Base-by-base conservation (phyloP, 345 rosid genomes). In the Brassica carinata region DNA sequence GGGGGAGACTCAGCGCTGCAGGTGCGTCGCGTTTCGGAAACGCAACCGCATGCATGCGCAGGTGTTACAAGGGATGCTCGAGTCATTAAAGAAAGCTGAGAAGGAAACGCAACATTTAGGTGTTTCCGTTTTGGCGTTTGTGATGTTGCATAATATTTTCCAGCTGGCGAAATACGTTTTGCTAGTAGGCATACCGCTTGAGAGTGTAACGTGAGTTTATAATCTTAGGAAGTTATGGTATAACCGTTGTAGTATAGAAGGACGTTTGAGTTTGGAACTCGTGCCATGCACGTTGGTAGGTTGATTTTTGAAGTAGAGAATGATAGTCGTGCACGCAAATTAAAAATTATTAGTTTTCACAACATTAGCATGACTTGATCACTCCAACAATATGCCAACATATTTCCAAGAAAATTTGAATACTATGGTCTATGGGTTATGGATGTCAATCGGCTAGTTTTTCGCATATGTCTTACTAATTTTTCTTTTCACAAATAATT, bases 241-340 rank as follows among this genome's bases (percentile, higher is more conserved):
- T 27, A 79, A 66, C 69, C 69, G 69, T 79, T 72, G 82, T 73
- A 40, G 48, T 51, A 38, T 66, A 72, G 68, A 65, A 38, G 69
- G 77, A 73, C 45, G 77, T 79, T 72, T 66, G 38, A 17, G 51
- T 55, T 6, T 18, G 40, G 15, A 18, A 64, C 55, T 73, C 63
- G 82, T 67, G 82, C 29, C 48, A 79, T 13, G 77, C 82, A 79
- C 82, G 82, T 79, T 73, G 15, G 61, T 72, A 26, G 78, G 63
- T 79, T 2, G 71, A 8, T 19, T 73, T 53, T 4, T 64, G 57
- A 71, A 71, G 72, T 58, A 40, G 51, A 58, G 61, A 79, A 58
- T 58, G 18, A 5, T 75, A 78, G 59, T 27, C 77, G 77, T 78
- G 81, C 61, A 72, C 66, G 67, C 77, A 72, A 65, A 53, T 72